Evolutionary conservation across 2,329 filamentous ascomycete species (phyloP).

Genomic region (Fulvia fulva): DNA sequence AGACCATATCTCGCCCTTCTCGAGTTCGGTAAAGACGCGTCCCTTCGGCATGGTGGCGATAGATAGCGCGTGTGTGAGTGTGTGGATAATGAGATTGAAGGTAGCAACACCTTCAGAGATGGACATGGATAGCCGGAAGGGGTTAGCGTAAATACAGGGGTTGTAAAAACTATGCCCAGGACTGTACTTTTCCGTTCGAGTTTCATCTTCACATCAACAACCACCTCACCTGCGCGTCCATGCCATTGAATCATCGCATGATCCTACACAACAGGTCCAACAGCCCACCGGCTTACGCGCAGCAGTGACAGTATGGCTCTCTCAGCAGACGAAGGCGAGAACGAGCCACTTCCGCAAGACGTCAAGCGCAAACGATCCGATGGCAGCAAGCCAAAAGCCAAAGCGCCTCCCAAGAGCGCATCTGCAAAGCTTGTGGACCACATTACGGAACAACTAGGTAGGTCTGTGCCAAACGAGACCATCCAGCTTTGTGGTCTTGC

Average conservation of each 20-base stretch:
- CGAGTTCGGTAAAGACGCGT: too few relatives aligned
- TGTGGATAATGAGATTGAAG: too few relatives aligned
- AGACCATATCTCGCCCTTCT: too few relatives aligned
- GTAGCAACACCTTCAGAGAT: too few relatives aligned
- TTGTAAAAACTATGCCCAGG: too few relatives aligned
- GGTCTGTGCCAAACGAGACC: constrained; percentile 20
- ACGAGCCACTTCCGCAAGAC: neutral
- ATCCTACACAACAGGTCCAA: neutral
- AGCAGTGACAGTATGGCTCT: neutral
- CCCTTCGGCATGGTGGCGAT: too few relatives aligned
- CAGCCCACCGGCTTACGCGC: neutral
- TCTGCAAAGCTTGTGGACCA: neutral
- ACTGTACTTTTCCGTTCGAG: neutral
- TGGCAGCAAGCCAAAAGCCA: neutral
- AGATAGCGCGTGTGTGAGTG: too few relatives aligned
- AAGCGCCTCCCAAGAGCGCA: neutral
- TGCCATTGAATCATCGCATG: too few relatives aligned
- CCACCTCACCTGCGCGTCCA: neutral
- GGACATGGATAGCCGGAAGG: too few relatives aligned
- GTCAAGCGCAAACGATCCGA: neutral
- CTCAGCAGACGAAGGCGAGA: neutral
- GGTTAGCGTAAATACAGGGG: too few relatives aligned
- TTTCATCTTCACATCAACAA: neutral
- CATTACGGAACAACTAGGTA: constrained; percentile 11
- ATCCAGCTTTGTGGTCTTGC: constrained; percentile 43